Evolutionary conservation across 257 asterid species (phyloP).

Genomic region (Nicotiana undulata): DNA sequence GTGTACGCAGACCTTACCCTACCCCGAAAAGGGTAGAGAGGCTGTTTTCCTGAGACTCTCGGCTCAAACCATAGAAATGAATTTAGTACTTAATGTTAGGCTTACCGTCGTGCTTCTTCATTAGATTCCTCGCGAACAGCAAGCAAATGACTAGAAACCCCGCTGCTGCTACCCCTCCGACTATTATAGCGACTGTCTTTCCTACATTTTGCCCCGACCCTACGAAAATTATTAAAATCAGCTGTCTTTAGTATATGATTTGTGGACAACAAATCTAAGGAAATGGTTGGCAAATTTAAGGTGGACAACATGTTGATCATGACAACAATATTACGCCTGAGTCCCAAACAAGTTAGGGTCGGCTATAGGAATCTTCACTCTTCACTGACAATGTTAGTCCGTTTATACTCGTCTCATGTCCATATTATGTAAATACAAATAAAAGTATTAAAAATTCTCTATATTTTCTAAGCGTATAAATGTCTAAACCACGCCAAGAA

Average conservation of each 20-base stretch:
- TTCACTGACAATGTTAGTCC: no score
- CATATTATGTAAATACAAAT: no score
- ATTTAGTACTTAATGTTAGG: neutral
- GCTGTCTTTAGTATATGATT: neutral
- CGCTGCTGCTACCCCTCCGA: slow-evolving; percentile 99
- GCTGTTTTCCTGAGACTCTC: no score
- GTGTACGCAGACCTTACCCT: no score
- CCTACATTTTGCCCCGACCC: slow-evolving; percentile 82
- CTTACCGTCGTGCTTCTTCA: slow-evolving; percentile 89
- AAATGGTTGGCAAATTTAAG: neutral
- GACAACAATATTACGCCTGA: no score
- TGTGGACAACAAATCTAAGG: neutral
- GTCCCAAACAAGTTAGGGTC: no score
- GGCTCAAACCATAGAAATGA: neutral
- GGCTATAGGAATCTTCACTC: no score
- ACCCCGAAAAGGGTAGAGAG: no score
- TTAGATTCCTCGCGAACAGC: slow-evolving; percentile 66
- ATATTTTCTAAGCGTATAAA: no score
- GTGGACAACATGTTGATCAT: neutral
- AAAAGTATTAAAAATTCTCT: no score
- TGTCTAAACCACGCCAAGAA: no score
- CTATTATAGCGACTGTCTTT: slow-evolving; percentile 87
- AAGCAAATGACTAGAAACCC: slow-evolving; percentile 74
- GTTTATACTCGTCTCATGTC: no score
- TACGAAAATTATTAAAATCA: slow-evolving; percentile 15